Evolutionary conservation across 2,329 filamentous ascomycete genomes (phyloP), one percentile per base, ranked within the genome.

Genomic region (Colletotrichum lini): DNA sequence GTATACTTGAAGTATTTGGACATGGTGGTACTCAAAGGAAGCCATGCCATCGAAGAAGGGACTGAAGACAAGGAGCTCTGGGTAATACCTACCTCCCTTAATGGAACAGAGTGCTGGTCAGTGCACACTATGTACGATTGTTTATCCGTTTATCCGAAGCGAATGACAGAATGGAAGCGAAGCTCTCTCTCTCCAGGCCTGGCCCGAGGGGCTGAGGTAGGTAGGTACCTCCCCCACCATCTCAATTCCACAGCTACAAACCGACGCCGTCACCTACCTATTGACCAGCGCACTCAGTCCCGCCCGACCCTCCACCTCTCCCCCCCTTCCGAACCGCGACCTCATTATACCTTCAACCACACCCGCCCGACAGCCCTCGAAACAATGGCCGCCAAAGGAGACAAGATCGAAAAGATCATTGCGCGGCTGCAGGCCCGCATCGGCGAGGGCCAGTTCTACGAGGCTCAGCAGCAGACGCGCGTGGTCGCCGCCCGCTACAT

Each of bases 391-490:
- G 45, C 64, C 38, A 73, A 73, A 49, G 67, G 58, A 75, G 82
- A 84, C 80, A 86, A 87, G 79, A 87, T 87, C 79, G 83, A 85
- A 67, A 86, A 86, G 79, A 90, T 90, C 81, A 89, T 90, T 76
- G 80, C 86, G 68, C 87, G 89, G 35, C 91, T 98, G 81, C 93
- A 96, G 84, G 87, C 93, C 82, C 96, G 94, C 82, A 98, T 98
- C 82, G 87, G 90, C 75, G 94, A 97, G 82, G 96, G 95, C 78
- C 92, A 96, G 80, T 98, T 91, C 88, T 99, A 99, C 86, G 96
- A 99, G 88, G 96, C 96, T 70, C 96, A 98, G 84, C 96, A 99
- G 83, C 96, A 99, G 86, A 94, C 98, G 75, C 94, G 96, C 73
- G 95, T 98, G 65, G 96, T 98, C 76, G 95, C 95, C 72, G 93